Conservation (phyloP, 257 asterid genomes). For the Salvia hispanica region DNA sequence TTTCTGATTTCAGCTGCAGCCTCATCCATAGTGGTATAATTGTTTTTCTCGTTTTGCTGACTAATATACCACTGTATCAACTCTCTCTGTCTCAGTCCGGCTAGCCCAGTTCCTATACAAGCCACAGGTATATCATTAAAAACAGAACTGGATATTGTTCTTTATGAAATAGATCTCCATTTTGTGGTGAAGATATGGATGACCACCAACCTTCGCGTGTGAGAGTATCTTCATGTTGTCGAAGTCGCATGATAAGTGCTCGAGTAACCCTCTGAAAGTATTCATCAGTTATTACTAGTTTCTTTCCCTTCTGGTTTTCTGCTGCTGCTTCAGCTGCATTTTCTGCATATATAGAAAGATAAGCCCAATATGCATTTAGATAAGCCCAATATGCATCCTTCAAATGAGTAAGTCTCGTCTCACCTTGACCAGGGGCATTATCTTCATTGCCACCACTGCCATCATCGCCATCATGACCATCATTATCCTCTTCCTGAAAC, state of each 20-base stretch:
- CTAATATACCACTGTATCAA: conserved; percentile 80
- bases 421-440: conserved; percentile 42
- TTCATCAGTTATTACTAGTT: conserved; percentile 74
- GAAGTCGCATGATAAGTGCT: conserved; percentile 77
- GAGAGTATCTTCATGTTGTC: conserved; percentile 82
- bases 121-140: not conserved
- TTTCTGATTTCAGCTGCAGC: conserved; percentile 80
- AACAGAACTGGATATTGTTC: no score
- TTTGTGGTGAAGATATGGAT: not conserved
- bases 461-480: conserved; percentile 41
- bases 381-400: not conserved
- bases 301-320: conserved; percentile 58
- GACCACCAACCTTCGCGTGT: conserved; percentile 73
- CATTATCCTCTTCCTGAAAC: conserved; percentile 71
- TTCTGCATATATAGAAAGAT: conserved; percentile 49
- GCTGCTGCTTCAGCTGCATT: conserved; percentile 38
- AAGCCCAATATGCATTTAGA: conserved; percentile 8
- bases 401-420: conserved; percentile 19
- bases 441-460: conserved; percentile 43
- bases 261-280: conserved; percentile 89
- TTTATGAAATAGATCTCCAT: not conserved
- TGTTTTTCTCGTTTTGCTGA: conserved; percentile 82
- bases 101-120: conserved; percentile 63
- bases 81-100: conserved; percentile 91
- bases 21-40: conserved; percentile 70